Base-by-base conservation (phyloP, 1,284 basidiomycete species). In the Kwoniella shivajii region DNA sequence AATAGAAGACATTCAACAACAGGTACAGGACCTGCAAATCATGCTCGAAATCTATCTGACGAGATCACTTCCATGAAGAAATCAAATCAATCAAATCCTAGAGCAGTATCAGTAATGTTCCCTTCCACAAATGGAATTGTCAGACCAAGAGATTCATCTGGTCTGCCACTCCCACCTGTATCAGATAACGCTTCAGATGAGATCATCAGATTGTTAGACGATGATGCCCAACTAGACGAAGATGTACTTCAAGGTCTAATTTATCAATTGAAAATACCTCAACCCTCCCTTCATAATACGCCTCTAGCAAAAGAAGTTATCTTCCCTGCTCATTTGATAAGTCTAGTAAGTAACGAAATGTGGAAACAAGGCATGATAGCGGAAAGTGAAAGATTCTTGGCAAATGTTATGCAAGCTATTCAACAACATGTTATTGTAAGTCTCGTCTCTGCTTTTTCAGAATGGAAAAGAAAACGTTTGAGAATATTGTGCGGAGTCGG, bases 251-350 rank as follows among this genome's bases (percentile, higher is more conserved):
- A 92, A 61, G 92, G 93, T 20, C 83, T 99, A 38, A 87, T 99
- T 69, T 86, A 89, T 56, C 89, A 90, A 54, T 81, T 99, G 68
- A 96, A 95, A 82, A 94, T 98, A 55, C 93, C 95, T 16, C 85
- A 88, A 18, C 91, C 96, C 0, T 93, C 88, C 69, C 81, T 92
- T 53, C 90, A 89, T 55, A 96, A 92, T 72, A 91, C 93, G 1
- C 91, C 93, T 18, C 87, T 88, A 29, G 88, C 94, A 61, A 99
- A 98, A 79, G 96, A 99, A 78, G 94, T 99, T 53, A 83, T 99
- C 39, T 99, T 99, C 88, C 96, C 96, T 4, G 95, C 96, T n/a
- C 98, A 99, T 77, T 85, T 99, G 58, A 99, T 99, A 79, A 92
- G 90, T 69, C 82, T 99, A 48, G 89, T 97, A 59, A 96, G 93